Percentiles rank a stretch among this genome's conserved stretches.
Evolutionary conservation across 2,329 filamentous ascomycete genomes (phyloP).

Genomic region (Pseudogymnoascus sp.): DNA sequence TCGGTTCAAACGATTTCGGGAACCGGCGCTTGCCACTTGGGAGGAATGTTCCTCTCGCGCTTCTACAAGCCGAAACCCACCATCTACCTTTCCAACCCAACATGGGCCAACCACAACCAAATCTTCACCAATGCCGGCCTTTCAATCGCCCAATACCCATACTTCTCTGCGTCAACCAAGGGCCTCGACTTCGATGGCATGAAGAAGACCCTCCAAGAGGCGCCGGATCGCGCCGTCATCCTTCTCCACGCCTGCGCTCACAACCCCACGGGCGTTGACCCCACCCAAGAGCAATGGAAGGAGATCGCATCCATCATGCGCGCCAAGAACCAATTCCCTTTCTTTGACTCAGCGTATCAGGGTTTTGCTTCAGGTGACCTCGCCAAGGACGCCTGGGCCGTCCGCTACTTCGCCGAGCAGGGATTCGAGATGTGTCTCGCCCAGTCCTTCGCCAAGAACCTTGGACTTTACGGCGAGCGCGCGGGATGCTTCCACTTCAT

Average conservation of each 20-base stretch:
- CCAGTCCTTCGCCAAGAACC: constrained; percentile 97
- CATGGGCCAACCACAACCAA: constrained; percentile 98
- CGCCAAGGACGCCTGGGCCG: constrained; percentile 75
- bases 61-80: constrained; percentile 73
- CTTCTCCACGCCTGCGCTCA: constrained; percentile 93
- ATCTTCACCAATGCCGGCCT: constrained; percentile 91
- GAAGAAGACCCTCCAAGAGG: constrained; percentile 59
- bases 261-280: constrained; percentile 96
- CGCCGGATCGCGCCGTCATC: constrained; percentile 74
- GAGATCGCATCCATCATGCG: constrained; percentile 72
- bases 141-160: constrained; percentile 74
- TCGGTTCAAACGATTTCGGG: constrained; percentile 94
- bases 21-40: constrained; percentile 89
- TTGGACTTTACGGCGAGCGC: constrained; percentile 93
- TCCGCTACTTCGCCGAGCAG: constrained; percentile 87
- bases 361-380: constrained; percentile 93
- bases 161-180: constrained; percentile 83
- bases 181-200: constrained; percentile 90
- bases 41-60: constrained; percentile 84
- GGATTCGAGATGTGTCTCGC: constrained; percentile 83
- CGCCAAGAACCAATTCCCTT: constrained; percentile 80
- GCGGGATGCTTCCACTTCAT: constrained; percentile 95
- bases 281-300: constrained; percentile 88
- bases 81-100: constrained; percentile 88
- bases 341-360: constrained; percentile 98